Evolutionary conservation across 108 stramenopile genomes (phyloP).

Genomic region (Nitzschia inconspicua): DNA sequence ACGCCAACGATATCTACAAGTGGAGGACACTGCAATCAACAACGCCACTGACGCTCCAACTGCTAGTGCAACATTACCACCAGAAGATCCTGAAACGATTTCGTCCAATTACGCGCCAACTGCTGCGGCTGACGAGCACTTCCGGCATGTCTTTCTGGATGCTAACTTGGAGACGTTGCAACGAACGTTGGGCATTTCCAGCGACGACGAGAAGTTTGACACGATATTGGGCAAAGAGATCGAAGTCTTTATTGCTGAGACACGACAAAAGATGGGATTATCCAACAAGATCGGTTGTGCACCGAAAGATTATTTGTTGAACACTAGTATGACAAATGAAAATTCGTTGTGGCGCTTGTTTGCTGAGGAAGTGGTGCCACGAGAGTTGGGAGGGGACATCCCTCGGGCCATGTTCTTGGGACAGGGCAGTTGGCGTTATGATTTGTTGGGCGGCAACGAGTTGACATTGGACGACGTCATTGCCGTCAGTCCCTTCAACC

Average conservation of each 20-base stretch:
- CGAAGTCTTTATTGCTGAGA: slow-evolving; percentile 37
- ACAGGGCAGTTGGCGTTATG: slow-evolving; percentile 38
- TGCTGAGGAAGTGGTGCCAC: slow-evolving; percentile 24
- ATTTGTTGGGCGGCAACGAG: slow-evolving; percentile 29
- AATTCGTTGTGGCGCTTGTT: slow-evolving; percentile 38
- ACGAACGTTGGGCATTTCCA: neutral
- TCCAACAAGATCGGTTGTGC: slow-evolving; percentile 51
- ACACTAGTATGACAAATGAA: slow-evolving; percentile 6
- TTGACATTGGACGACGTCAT: slow-evolving; percentile 33
- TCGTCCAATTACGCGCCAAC: too few species aligned
- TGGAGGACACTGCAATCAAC: too few species aligned
- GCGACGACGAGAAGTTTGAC: neutral
- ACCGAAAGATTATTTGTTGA: slow-evolving; percentile 24
- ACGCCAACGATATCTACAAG: too few species aligned
- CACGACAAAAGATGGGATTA: slow-evolving; percentile 42
- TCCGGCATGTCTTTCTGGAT: slow-evolving; percentile 23
- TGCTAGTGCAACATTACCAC: too few species aligned
- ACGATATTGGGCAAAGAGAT: slow-evolving; percentile 40
- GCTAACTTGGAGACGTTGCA: slow-evolving; percentile 6
- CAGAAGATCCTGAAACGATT: too few species aligned
- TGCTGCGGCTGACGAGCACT: too few species aligned
- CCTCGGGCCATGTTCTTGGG: slow-evolving; percentile 15
- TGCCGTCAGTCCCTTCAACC: slow-evolving; percentile 55
- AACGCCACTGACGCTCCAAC: too few species aligned
- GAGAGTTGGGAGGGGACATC: neutral